A percentile compares a stretch with the other conserved stretches of the same genome.
phyloP scores from a whole-genome alignment of 306 rosid species.

The Lathyrus aphaca region DNA sequence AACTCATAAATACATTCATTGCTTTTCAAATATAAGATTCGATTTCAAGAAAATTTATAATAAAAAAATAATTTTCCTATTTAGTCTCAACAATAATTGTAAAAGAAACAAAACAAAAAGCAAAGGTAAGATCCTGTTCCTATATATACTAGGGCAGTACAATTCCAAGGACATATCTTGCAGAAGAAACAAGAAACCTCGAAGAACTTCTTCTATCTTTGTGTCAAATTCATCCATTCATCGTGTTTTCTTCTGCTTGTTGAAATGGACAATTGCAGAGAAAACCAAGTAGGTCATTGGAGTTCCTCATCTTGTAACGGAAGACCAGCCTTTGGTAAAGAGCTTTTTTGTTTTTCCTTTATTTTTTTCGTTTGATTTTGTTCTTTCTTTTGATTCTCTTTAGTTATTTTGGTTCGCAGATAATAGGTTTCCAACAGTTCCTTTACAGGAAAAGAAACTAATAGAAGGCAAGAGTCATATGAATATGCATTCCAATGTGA shows the following conservation, averaged over 20 bases:
- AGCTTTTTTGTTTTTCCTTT: not conserved
- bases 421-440: slow-evolving; percentile 51
- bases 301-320: slow-evolving; percentile 46
- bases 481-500: slow-evolving; percentile 49
- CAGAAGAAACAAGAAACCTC: not conserved
- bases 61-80: too few species aligned
- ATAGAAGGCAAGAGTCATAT: slow-evolving; percentile 61
- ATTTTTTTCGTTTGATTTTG: not conserved
- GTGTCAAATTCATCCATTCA: not conserved
- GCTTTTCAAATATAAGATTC: too few species aligned
- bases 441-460: slow-evolving; percentile 74
- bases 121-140: too few species aligned
- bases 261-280: slow-evolving; percentile 67
- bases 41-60: too few species aligned
- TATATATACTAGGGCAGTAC: too few species aligned
- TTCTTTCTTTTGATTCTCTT: slow-evolving; percentile 22
- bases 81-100: too few species aligned
- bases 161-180: too few species aligned
- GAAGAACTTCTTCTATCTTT: not conserved
- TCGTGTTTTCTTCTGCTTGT: not conserved
- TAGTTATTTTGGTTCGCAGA: slow-evolving; percentile 42
- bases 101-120: too few species aligned
- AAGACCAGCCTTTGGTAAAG: slow-evolving; percentile 64
- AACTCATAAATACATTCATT: too few species aligned
- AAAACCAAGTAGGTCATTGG: slow-evolving; percentile 45